phyloP scores from a whole-genome alignment of 805 yeast genomes.

The Spathaspora boniae region DNA sequence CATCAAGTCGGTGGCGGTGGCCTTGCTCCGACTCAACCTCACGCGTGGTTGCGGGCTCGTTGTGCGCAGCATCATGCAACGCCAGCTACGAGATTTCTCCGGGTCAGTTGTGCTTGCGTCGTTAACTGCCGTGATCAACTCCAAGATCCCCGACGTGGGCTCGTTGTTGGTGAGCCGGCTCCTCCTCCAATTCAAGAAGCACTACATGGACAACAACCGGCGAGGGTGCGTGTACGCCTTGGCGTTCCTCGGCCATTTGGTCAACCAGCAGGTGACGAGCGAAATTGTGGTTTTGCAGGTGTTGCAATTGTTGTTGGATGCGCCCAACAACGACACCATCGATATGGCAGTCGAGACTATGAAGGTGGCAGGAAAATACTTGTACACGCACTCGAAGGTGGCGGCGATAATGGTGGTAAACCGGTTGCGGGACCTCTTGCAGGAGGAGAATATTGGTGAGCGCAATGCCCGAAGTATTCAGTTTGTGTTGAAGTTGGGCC shows the following conservation, averaged over 20 bases:
- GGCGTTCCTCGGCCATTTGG: conserved; percentile 56
- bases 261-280: conserved; percentile 53
- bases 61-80: conserved; percentile 53
- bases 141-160: conserved; percentile 69
- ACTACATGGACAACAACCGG: conserved; percentile 44
- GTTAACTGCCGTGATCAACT: conserved; percentile 56
- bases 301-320: conserved; percentile 30
- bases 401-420: conserved; percentile 55
- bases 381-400: conserved; percentile 39
- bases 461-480: conserved; percentile 48
- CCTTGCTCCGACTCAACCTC: conserved; percentile 56
- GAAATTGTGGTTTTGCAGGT: conserved; percentile 33
- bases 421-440: conserved; percentile 56
- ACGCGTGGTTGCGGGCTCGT: conserved; percentile 59
- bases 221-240: conserved; percentile 40
- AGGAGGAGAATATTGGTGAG: conserved; percentile 40
- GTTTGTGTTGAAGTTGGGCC: conserved; percentile 48
- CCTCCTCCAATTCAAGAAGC: conserved; percentile 54
- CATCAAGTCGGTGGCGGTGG: conserved; percentile 44
- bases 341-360: conserved; percentile 52
- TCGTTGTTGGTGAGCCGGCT: conserved; percentile 50
- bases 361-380: conserved; percentile 47
- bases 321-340: conserved; percentile 53
- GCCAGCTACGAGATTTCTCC: conserved; percentile 40
- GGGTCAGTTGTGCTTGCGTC: conserved; percentile 53